These are phyloP conservation scores for Echium plantagineum DNA, from an alignment of 257 asterid genomes.

Conservation along the genomic window DNA sequence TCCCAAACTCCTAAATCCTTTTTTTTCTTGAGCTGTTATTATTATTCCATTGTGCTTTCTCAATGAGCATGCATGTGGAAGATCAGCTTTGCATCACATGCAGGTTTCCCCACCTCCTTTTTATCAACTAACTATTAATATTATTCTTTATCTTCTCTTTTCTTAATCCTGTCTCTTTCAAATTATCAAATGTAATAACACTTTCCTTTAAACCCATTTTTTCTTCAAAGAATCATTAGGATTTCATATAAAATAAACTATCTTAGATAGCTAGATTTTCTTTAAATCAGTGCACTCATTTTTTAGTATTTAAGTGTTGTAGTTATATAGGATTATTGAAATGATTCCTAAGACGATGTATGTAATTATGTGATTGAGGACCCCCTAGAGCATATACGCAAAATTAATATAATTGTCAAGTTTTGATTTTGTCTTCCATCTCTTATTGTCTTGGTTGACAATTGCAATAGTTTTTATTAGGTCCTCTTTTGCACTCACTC, in stretches of 20 bases:
- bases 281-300: not conserved
- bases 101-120: not conserved
- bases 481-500: not conserved
- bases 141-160: not conserved
- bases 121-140: not conserved
- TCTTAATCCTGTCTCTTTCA: not conserved
- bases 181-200: not conserved
- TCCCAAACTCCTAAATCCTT: not conserved
- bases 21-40: not conserved
- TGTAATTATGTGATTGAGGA: not conserved
- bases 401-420: not conserved
- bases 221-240: not conserved
- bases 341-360: not conserved
- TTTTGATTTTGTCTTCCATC: not conserved
- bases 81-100: not conserved
- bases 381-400: not conserved
- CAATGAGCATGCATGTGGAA: not conserved
- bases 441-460: not conserved
- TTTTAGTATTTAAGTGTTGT: too few relatives aligned
- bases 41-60: not conserved
- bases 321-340: not conserved
- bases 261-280: not conserved
- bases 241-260: not conserved
- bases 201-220: not conserved
- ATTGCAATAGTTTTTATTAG: too few relatives aligned